Percentiles rank a stretch among this genome's conserved stretches.
phyloP scores from a whole-genome alignment of 306 rosid genomes.

The Biancaea sappan region DNA sequence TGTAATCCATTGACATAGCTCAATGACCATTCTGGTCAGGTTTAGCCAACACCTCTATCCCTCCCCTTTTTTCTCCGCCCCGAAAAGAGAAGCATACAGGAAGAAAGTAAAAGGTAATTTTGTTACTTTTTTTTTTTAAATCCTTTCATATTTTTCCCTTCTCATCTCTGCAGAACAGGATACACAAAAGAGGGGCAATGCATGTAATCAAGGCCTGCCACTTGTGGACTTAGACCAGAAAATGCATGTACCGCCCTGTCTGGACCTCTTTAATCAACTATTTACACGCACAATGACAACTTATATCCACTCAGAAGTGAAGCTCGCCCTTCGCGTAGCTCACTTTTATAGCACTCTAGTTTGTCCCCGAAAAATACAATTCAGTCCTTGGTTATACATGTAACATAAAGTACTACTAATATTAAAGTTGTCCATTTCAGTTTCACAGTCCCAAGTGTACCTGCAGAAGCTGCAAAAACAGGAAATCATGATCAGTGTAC shows the following conservation, averaged over 20 bases:
- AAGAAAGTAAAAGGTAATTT: conserved; percentile 28
- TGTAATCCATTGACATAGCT: conserved; percentile 30
- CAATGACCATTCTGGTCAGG: conserved; percentile 30
- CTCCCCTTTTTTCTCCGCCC: background rate
- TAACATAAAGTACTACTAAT: conserved; percentile 45
- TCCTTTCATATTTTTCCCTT: conserved; percentile 33
- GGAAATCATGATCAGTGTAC: conserved; percentile 19
- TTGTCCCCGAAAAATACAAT: conserved; percentile 38
- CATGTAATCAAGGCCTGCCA: conserved; percentile 76
- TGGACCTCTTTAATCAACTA: conserved; percentile 63
- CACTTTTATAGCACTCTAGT: conserved; percentile 47
- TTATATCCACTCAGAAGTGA: conserved; percentile 49
- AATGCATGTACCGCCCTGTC: conserved; percentile 46
- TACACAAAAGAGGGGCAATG: conserved; percentile 57
- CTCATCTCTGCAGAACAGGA: conserved; percentile 22
- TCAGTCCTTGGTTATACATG: conserved; percentile 48
- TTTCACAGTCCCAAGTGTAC: conserved; percentile 33
- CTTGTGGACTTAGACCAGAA: conserved; percentile 81
- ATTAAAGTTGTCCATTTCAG: conserved; percentile 42
- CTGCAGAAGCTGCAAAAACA: conserved; percentile 65
- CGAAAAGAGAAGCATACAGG: conserved; percentile 14
- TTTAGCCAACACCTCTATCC: conserved; percentile 21
- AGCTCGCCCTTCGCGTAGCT: conserved; percentile 55
- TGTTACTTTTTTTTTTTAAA: conserved; percentile 24
- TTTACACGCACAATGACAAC: conserved; percentile 66